Evolutionary conservation across 208 protist genomes (phyloP).

Genomic region (Trypanosoma boissoni): DNA sequence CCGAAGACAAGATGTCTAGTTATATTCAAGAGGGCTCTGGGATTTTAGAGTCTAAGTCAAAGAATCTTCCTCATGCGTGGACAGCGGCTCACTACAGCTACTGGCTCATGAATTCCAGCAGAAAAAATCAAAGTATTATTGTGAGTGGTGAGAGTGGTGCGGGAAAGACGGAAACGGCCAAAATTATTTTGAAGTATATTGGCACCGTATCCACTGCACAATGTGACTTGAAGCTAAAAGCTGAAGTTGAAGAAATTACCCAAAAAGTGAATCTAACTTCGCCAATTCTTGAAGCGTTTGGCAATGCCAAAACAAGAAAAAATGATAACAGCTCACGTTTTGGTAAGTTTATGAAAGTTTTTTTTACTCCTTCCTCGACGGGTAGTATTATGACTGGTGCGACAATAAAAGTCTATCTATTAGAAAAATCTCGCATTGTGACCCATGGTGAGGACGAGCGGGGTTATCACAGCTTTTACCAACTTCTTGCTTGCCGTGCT

Average conservation of each 20-base stretch:
- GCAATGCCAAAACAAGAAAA: conserved; percentile 49
- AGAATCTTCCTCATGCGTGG: conserved; percentile 35
- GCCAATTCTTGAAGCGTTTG: conserved; percentile 55
- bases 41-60: conserved; percentile 15
- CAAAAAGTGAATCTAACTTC: conserved; percentile 29
- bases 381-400: conserved; percentile 30
- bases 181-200: conserved; percentile 42
- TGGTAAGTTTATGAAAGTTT: conserved; percentile 54
- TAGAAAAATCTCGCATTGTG: conserved; percentile 49
- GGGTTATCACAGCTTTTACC: conserved; percentile 90
- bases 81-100: conserved; percentile 39
- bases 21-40: conserved; percentile 29
- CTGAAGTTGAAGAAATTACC: conserved; percentile 17
- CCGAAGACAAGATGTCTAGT: conserved; percentile 29
- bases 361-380: conserved; percentile 16
- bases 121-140: conserved; percentile 41
- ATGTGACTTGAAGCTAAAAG: conserved; percentile 13
- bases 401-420: conserved; percentile 36
- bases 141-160: conserved; percentile 47
- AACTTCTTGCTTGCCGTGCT: conserved; percentile 45
- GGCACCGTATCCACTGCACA: conserved; percentile 25
- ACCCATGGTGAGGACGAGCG: conserved; percentile 56
- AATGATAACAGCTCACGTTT: conserved; percentile 61
- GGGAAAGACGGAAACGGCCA: conserved; percentile 42
- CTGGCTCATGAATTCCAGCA: conserved; percentile 28